phyloP scores from a whole-genome alignment of 192 early-diverging fungal genomes.

The Entomortierella parvispora region DNA sequence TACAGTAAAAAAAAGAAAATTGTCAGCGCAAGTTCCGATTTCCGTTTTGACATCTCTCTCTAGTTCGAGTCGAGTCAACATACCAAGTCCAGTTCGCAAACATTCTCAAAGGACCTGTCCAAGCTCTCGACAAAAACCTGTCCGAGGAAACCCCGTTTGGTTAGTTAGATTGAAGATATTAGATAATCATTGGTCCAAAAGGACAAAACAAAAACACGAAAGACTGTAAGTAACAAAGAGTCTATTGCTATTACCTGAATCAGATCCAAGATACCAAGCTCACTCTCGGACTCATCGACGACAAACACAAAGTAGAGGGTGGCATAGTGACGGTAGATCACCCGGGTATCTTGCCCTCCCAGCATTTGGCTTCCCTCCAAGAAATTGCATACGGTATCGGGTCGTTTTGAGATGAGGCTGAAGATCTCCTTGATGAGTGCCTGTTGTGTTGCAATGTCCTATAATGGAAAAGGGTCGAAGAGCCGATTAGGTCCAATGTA shows the following conservation, averaged over 20 bases:
- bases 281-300: constrained; percentile 95
- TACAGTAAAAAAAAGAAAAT: constrained; percentile 13
- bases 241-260: constrained; percentile 93
- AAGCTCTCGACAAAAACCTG: constrained; percentile 97
- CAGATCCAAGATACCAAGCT: constrained; percentile 94
- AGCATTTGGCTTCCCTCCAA: constrained; percentile 84
- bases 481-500: background rate
- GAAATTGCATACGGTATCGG: constrained; percentile 93
- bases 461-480: background rate
- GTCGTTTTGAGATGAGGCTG: constrained; percentile 82
- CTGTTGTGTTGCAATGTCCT: constrained; percentile 89
- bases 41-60: background rate
- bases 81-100: constrained; percentile 96
- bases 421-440: constrained; percentile 90
- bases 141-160: too few species aligned
- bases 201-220: too few species aligned
- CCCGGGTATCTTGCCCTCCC: constrained; percentile 85
- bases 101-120: constrained; percentile 93
- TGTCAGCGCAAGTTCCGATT: background rate
- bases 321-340: constrained; percentile 97
- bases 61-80: too few species aligned
- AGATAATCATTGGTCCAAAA: too few species aligned
- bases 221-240: too few species aligned
- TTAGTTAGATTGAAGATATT: too few species aligned
- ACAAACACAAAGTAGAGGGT: constrained; percentile 99